Percentiles rank a stretch among this genome's conserved stretches.
Evolutionary conservation across 176 grass and related monocot genomes (phyloP).

Genomic region (Alloteropsis semialata): DNA sequence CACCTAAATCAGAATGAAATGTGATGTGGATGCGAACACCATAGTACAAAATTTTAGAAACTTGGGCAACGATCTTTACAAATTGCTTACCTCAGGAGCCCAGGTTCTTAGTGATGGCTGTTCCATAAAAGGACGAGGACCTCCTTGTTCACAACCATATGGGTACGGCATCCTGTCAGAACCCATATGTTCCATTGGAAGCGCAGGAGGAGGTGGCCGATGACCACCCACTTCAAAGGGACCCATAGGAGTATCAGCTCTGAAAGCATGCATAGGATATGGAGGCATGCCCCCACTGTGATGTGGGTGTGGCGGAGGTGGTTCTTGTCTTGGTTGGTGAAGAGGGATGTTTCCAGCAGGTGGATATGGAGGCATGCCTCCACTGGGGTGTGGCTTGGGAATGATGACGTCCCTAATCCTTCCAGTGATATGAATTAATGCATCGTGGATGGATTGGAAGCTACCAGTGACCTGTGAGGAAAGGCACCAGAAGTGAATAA

Average conservation of each 20-base stretch:
- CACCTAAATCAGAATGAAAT: constrained; percentile 15
- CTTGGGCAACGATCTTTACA: neutral
- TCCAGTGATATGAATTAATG: constrained; percentile 59
- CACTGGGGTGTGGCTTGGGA: constrained; percentile 47
- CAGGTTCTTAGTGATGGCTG: constrained; percentile 51
- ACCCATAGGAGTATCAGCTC: constrained; percentile 51
- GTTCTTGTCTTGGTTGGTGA: constrained; percentile 61
- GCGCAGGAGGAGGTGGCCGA: constrained; percentile 34
- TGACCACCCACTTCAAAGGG: constrained; percentile 36
- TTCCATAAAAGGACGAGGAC: constrained; percentile 45
- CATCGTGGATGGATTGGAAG: constrained; percentile 70
- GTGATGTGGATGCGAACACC: neutral
- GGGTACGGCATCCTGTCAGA: constrained; percentile 43
- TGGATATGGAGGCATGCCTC: constrained; percentile 50
- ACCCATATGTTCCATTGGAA: constrained; percentile 43
- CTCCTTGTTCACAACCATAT: constrained; percentile 50
- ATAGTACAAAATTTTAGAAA: constrained; percentile 1
- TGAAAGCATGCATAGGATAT: constrained; percentile 45
- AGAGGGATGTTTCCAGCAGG: constrained; percentile 32
- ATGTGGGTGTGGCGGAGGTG: constrained; percentile 39
- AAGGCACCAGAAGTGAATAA: constrained; percentile 21
- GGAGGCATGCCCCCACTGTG: constrained; percentile 44
- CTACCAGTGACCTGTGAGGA: constrained; percentile 60
- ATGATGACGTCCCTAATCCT: constrained; percentile 65
- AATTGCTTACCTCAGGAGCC: constrained; percentile 53